Evolutionary conservation across 2,329 filamentous ascomycete species (phyloP).

Genomic region (Penicillium palitans): DNA sequence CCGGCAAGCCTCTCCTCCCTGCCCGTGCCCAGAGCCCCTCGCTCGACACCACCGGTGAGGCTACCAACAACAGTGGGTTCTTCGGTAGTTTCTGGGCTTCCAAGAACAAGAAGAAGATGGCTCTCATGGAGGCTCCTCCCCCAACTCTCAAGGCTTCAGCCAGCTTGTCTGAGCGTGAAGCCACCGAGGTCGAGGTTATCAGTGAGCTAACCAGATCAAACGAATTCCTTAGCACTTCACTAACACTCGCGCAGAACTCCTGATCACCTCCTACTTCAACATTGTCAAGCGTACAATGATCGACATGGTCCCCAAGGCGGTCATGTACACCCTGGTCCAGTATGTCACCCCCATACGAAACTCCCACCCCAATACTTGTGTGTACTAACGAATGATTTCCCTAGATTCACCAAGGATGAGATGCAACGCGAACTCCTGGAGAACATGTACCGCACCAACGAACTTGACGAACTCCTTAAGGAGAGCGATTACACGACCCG

Average conservation of each 20-base stretch:
- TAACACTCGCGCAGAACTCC: conserved; percentile 64
- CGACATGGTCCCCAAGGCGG: conserved; percentile 99
- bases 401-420: conserved; percentile 89
- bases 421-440: conserved; percentile 97
- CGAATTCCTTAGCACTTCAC: neutral
- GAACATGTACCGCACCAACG: conserved; percentile 92
- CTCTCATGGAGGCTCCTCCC: conserved; percentile 96
- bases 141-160: conserved; percentile 91
- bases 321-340: conserved; percentile 96
- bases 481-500: conserved; percentile 97
- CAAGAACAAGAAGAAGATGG: conserved; percentile 99
- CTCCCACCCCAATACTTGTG: no score
- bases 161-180: conserved; percentile 88
- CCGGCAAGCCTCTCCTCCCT: conserved; percentile 91
- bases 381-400: conserved; percentile 16
- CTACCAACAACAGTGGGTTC: conserved; percentile 71
- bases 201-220: conserved; percentile 60
- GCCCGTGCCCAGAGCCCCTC: conserved; percentile 75
- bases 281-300: conserved; percentile 99
- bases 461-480: conserved; percentile 91
- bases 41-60: conserved; percentile 57
- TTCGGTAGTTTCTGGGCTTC: conserved; percentile 98
- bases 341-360: conserved; percentile 53
- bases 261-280: conserved; percentile 97
- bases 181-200: conserved; percentile 96